Base-by-base conservation (phyloP, 192 early-diverging fungal species). In the Backusella circina region DNA sequence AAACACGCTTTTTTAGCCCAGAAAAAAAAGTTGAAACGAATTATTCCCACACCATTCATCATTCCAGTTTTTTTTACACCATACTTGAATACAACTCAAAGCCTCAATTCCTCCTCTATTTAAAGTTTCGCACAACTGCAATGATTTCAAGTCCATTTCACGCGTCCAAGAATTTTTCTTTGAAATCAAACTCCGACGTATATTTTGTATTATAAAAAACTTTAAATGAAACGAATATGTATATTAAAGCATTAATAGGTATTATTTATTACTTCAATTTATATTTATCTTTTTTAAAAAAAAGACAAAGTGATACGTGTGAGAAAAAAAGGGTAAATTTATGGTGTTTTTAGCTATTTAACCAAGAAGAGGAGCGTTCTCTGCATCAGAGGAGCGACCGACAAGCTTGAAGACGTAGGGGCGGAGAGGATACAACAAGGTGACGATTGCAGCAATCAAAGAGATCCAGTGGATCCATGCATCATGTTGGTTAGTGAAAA, bases 301-400 rank as follows among this genome's bases (percentile, higher is more conserved):
- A 71, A 36, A 31, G 26, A 47, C 30, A 32, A 72, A 32, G 47
- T 23, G 71, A 47, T 23, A 41, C 13, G 41, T 28, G 71, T 54
- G 28, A 33, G 18, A 57, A 57, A 57, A 72, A 72, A 72, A 51
- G 44, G 33, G 21, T 28, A 61, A 28, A 61, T 26, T 57, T 12
- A 12, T 28, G 23, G 26, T 26, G 9, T 61, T 28, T 23, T 61
- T 61, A 28, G 21, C 26, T 57, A 18, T 70, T 86, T 86, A 87
- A 79, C 84, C 83, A 65, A 89, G 82, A 57, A 89, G 85, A 73
- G 84, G 84, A 37, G 84, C 83, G 41, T 73, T 72, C 79, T 88
- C 87, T 31, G 70, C 75, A 57, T 79, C 81, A 28, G 66, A 35
- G 26, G 64, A 54, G 47, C 80, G 75, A 28, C 77, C 75, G 8